These are phyloP conservation scores for Gnetum montanum DNA, from an alignment of 75 land plant species.

Conservation along the genomic window DNA sequence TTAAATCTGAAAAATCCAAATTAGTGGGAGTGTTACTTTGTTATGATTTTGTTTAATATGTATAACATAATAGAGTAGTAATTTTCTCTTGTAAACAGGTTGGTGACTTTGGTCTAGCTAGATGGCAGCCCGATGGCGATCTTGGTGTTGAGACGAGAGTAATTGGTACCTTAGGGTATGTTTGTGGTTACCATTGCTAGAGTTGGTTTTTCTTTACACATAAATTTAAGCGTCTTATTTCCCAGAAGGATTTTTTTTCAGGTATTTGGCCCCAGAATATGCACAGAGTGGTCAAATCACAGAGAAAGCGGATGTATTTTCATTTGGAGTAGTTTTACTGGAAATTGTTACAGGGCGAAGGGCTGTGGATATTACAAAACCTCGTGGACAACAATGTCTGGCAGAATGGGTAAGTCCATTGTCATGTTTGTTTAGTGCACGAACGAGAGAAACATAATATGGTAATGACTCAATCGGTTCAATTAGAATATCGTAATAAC, in stretches of 20 bases:
- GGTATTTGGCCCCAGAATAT: conserved; percentile 97
- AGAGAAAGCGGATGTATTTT: conserved; percentile 95
- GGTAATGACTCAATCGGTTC: too few relatives aligned
- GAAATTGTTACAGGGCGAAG: conserved; percentile 87
- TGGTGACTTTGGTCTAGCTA: conserved; percentile 97
- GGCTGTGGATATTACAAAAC: conserved; percentile 71
- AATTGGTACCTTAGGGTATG: conserved; percentile 88
- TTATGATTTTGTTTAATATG: too few relatives aligned
- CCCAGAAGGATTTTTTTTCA: conserved; percentile 10
- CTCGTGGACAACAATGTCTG: conserved; percentile 80
- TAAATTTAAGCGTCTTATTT: background rate
- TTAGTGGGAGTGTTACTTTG: too few relatives aligned
- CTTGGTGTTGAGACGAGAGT: conserved; percentile 83
- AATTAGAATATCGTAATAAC: too few relatives aligned
- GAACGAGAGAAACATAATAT: too few relatives aligned
- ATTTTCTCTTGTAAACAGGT: too few relatives aligned
- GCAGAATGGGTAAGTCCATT: conserved; percentile 63
- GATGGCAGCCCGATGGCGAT: conserved; percentile 93
- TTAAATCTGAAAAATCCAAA: too few relatives aligned
- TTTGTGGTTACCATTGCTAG: background rate
- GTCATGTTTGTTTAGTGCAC: too few relatives aligned
- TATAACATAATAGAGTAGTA: too few relatives aligned
- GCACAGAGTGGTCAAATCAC: conserved; percentile 95
- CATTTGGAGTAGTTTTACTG: conserved; percentile 87
- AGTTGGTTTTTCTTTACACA: background rate